Base-by-base conservation (phyloP, 1,139 yeast species). In the Groenewaldozyma sp. region DNA sequence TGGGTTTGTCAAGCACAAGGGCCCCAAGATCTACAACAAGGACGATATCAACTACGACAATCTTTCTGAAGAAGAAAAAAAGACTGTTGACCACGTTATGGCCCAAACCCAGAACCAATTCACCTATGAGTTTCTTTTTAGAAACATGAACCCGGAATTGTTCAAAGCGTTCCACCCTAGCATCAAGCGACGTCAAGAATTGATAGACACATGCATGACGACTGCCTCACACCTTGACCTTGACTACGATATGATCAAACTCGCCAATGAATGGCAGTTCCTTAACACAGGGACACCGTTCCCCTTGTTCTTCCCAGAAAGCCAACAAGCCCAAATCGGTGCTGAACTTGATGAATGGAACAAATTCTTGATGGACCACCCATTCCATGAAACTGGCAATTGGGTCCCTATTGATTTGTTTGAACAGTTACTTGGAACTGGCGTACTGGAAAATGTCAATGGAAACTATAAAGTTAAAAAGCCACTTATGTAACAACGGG, bases 381-480 rank as follows among this genome's bases (percentile, higher is more conserved):
- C 96, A 35, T 87, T 87, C 60, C 79, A 84, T 28, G 93, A 93
- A 37, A 83, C 96, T 28, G 82, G 84, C 43, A 95, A 95, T 4
- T 88, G 96, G 95, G 73, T 91, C 43, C 95, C 97, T 20, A 94
- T 84, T 58, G 95, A 86, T 55, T 75, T 86, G 81, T 87, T 88
- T 56, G 80, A 75, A 34, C 73, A 74, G 42, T 69, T 86, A 50
- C 62, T 74, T 35, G 75, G 74, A 17, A 78, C 78, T 48, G 93
- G 91, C 1, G 67, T 81, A 43, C 65, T 88, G 39, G 67, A 60
- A 39, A 63, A 69, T 46, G 57, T 63, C 18, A 67, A 65, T 35
- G 78, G 78, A 18, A 65, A 71, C 49, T 72, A 68, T 50, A 61
- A 62, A 22, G 44, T 47, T 13, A 38, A 39, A 4, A 35, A 40